Evolutionary conservation across 179 eudicot species (phyloP).

Genomic region (Patellifolia procumbens): DNA sequence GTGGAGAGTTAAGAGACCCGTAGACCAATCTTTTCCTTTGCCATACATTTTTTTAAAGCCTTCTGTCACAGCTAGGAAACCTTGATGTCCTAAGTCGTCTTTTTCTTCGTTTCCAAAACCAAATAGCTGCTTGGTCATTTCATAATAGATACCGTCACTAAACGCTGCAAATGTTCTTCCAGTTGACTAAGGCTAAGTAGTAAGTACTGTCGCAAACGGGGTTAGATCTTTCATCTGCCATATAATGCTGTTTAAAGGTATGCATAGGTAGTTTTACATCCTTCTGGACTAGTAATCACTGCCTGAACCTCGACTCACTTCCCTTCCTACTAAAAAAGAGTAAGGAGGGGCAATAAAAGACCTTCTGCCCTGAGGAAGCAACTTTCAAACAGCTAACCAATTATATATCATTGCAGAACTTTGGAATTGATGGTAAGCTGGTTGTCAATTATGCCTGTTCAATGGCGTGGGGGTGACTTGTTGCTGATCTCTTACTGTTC

Average conservation of each 20-base stretch:
- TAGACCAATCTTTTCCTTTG: neutral
- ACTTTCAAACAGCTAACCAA: neutral
- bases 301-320: too few relatives aligned
- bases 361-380: neutral
- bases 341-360: neutral
- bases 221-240: too few relatives aligned
- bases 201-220: too few relatives aligned
- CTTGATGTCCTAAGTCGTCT: neutral
- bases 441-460: conserved; percentile 89
- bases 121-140: neutral
- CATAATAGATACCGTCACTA: too few relatives aligned
- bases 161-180: too few relatives aligned
- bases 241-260: too few relatives aligned
- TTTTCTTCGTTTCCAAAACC: neutral
- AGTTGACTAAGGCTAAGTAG: too few relatives aligned
- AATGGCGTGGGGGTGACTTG: conserved; percentile 85
- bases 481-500: neutral
- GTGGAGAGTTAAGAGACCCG: conserved; percentile 6
- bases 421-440: conserved; percentile 84
- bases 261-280: too few relatives aligned
- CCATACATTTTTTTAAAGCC: neutral
- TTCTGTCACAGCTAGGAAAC: neutral
- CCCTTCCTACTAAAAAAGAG: neutral
- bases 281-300: too few relatives aligned
- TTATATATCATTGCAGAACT: conserved; percentile 51